Evolutionary conservation across 352 stramenopile genomes (phyloP).

Genomic region (Phytophthora palmivora): DNA sequence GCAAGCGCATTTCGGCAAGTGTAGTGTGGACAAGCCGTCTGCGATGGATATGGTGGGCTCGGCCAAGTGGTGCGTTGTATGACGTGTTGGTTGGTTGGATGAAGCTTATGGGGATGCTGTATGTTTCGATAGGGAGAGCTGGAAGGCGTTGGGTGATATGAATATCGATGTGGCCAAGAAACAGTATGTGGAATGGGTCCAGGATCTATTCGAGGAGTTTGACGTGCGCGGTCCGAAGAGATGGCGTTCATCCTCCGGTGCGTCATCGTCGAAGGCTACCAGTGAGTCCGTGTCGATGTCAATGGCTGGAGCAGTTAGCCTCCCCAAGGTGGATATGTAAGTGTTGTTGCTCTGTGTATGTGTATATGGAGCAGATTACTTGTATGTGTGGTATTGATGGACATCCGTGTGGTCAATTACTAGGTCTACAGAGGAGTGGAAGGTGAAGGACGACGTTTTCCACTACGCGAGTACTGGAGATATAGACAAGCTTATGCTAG

Average conservation of each 20-base stretch:
- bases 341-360: constrained; percentile 10
- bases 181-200: constrained; percentile 74
- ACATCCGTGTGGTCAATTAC: not conserved
- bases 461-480: constrained; percentile 77
- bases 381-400: constrained; percentile 7
- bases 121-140: constrained; percentile 57
- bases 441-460: constrained; percentile 75
- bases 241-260: constrained; percentile 24
- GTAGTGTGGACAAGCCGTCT: constrained; percentile 63
- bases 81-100: not conserved
- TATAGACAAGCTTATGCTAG: constrained; percentile 54
- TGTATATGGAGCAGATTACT: not conserved
- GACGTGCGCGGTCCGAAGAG: constrained; percentile 48
- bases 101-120: not conserved
- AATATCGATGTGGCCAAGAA: constrained; percentile 57
- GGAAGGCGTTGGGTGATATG: constrained; percentile 69
- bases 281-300: constrained; percentile 48
- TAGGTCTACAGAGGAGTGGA: constrained; percentile 82
- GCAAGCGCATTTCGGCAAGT: constrained; percentile 71
- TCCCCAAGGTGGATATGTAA: constrained; percentile 76
- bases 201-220: constrained; percentile 78
- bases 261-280: constrained; percentile 26
- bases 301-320: constrained; percentile 70
- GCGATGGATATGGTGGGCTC: constrained; percentile 68
- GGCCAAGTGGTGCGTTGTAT: constrained; percentile 68